These are phyloP conservation scores for Drechslera avenae DNA, from an alignment of 2,329 filamentous ascomycete genomes.

Conservation along the genomic window DNA sequence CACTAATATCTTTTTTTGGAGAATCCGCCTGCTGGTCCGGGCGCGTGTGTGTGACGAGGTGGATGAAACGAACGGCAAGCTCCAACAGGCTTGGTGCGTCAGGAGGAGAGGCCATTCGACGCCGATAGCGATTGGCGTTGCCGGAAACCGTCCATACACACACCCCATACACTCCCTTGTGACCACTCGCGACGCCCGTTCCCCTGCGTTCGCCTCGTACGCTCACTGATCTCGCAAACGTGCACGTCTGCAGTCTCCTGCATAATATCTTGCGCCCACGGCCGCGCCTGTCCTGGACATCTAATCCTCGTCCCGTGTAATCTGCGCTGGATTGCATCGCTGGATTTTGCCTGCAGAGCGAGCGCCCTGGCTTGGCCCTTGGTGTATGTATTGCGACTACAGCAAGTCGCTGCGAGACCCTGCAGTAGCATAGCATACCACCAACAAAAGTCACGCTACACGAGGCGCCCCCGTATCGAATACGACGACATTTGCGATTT, in stretches of 20 bases:
- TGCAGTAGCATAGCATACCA: slow-evolving; percentile 19
- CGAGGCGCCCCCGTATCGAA: slow-evolving; percentile 4
- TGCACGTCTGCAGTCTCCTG: slow-evolving; percentile 23
- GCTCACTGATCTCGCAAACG: slow-evolving; percentile 13
- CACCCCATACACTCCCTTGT: slow-evolving; percentile 26
- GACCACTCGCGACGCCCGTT: slow-evolving; percentile 29
- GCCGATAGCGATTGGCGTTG: slow-evolving; percentile 31
- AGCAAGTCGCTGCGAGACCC: slow-evolving; percentile 22
- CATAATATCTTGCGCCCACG: slow-evolving; percentile 14
- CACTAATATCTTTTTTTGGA: slow-evolving; percentile 13
- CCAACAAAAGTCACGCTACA: slow-evolving; percentile 24
- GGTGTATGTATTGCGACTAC: slow-evolving; percentile 28
- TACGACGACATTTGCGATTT: slow-evolving; percentile 27
- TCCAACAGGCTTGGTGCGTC: slow-evolving; percentile 31
- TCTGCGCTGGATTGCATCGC: slow-evolving; percentile 22
- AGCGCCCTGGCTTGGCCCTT: slow-evolving; percentile 14
- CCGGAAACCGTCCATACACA: slow-evolving; percentile 16
- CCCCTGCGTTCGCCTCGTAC: slow-evolving; percentile 22
- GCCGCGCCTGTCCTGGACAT: slow-evolving; percentile 11
- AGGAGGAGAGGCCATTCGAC: slow-evolving; percentile 25
- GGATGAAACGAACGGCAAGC: slow-evolving; percentile 31
- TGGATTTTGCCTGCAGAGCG: slow-evolving; percentile 17
- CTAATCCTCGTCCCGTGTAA: slow-evolving; percentile 5
- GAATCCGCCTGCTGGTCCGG: slow-evolving; percentile 30
- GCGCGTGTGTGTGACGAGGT: slow-evolving; percentile 38